Evolutionary conservation across 805 yeast species (phyloP).

Genomic region (Danielozyma ontarioensis): DNA sequence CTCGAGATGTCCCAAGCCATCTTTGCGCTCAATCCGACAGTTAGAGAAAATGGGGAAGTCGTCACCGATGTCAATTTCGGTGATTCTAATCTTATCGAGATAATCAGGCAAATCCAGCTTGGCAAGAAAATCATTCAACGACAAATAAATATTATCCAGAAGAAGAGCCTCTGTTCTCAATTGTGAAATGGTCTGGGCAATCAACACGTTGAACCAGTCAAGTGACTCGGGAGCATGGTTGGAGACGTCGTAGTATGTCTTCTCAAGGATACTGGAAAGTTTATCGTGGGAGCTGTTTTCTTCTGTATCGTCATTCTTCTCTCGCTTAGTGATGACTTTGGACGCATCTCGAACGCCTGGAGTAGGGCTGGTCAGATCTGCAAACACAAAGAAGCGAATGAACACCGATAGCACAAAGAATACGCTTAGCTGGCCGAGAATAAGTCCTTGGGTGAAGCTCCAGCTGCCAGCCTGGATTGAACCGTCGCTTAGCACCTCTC

Average conservation of each 20-base stretch:
- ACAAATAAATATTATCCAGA: slow-evolving; percentile 79
- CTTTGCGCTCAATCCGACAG: slow-evolving; percentile 70
- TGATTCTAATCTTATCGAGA: slow-evolving; percentile 69
- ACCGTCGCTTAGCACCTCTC: no score
- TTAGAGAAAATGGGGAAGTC: slow-evolving; percentile 94
- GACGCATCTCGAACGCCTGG: slow-evolving; percentile 21
- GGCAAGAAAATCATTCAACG: slow-evolving; percentile 62
- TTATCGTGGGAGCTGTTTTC: slow-evolving; percentile 14
- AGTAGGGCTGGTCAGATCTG: slow-evolving; percentile 44
- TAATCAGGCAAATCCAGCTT: slow-evolving; percentile 71
- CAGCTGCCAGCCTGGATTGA: slow-evolving; percentile 31
- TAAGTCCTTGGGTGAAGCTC: slow-evolving; percentile 75
- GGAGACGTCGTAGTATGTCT: slow-evolving; percentile 87
- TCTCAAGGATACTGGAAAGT: slow-evolving; percentile 61
- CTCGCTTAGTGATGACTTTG: slow-evolving; percentile 29
- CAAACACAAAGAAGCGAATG: slow-evolving; percentile 71
- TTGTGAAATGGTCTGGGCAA: slow-evolving; percentile 87
- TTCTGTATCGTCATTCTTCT: slow-evolving; percentile 16
- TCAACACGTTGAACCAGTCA: slow-evolving; percentile 94
- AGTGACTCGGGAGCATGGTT: slow-evolving; percentile 84
- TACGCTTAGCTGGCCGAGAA: slow-evolving; percentile 71
- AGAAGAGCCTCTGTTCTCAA: slow-evolving; percentile 83
- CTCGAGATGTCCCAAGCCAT: slow-evolving; percentile 53
- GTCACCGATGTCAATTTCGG: slow-evolving; percentile 89
- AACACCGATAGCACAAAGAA: slow-evolving; percentile 58